These are phyloP conservation scores for Teunomyces pallodes DNA, from an alignment of 805 yeast species.

Conservation along the genomic window DNA sequence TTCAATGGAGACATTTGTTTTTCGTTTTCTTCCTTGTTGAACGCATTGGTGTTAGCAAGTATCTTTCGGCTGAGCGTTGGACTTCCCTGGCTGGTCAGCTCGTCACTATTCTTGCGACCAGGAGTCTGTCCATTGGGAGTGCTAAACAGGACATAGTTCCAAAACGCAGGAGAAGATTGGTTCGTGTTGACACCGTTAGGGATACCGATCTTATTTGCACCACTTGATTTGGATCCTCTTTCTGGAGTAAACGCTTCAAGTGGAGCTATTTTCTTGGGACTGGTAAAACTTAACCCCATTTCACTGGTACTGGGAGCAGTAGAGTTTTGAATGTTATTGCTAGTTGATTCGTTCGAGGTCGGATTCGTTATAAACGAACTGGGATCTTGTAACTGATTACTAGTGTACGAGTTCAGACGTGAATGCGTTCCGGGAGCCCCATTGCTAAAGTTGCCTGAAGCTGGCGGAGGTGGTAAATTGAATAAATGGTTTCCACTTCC, in stretches of 20 bases:
- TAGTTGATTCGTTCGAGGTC: constrained; percentile 12
- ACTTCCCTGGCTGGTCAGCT: constrained; percentile 36
- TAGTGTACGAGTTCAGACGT: constrained; percentile 27
- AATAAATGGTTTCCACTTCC: constrained; percentile 21
- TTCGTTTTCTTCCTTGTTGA: constrained; percentile 12
- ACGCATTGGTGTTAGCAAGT: constrained; percentile 2
- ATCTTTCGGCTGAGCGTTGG: constrained; percentile 37
- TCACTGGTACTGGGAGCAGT: constrained; percentile 32
- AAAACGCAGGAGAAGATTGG: constrained; percentile 83
- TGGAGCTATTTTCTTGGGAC: constrained; percentile 42
- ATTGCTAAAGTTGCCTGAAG: constrained; percentile 12
- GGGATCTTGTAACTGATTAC: constrained; percentile 7
- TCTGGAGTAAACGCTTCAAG: constrained; percentile 46
- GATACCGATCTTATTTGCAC: constrained; percentile 19
- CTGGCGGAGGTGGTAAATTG: constrained; percentile 35
- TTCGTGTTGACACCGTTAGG: constrained; percentile 33
- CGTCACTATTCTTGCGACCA: constrained; percentile 36
- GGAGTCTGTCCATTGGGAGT: constrained; percentile 47
- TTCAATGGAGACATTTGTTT: constrained; percentile 17
- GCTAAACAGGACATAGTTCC: constrained; percentile 85
- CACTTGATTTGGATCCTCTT: constrained; percentile 32
- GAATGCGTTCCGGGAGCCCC: constrained; percentile 23
- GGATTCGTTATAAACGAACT: constrained; percentile 10
- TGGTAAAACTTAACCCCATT: constrained; percentile 36
- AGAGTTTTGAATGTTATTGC: constrained; percentile 12